Conservation (phyloP, 441 rosid species). For the Euphorbia celastroides region DNA sequence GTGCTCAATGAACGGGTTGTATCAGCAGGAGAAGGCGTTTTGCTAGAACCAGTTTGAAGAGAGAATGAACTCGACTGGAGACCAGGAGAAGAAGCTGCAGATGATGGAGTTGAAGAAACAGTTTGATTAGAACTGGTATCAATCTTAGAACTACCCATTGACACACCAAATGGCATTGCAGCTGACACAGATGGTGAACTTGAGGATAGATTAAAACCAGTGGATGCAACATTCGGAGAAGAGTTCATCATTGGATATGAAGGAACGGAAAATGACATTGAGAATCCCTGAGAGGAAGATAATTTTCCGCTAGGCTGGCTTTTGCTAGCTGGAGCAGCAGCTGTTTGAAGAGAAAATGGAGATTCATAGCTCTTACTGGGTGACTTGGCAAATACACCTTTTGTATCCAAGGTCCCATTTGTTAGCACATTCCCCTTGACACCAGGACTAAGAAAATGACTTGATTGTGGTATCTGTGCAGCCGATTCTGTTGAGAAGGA, state of each 20-base stretch:
- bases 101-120: conserved; percentile 24
- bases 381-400: conserved; percentile 25
- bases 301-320: conserved; percentile 39
- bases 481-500: conserved; percentile 24
- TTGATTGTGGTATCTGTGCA: conserved; percentile 29
- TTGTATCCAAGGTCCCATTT: conserved; percentile 27
- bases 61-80: conserved; percentile 32
- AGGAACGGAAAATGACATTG: conserved; percentile 36
- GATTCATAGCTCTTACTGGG: conserved; percentile 25
- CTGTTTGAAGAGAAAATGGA: conserved; percentile 25
- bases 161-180: conserved; percentile 29
- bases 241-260: conserved; percentile 33
- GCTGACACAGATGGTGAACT: conserved; percentile 30
- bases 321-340: conserved; percentile 31
- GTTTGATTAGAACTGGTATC: conserved; percentile 24
- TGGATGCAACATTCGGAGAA: conserved; percentile 25
- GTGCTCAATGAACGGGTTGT: background rate
- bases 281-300: conserved; percentile 29
- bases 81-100: conserved; percentile 34
- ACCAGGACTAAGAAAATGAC: conserved; percentile 30
- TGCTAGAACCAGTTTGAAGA: conserved; percentile 7
- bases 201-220: conserved; percentile 28
- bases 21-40: conserved; percentile 2
- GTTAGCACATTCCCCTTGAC: conserved; percentile 26
- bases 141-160: conserved; percentile 27